Evolutionary conservation across 176 grass and related monocot genomes (phyloP).

Genomic region (Lolium perenne): DNA sequence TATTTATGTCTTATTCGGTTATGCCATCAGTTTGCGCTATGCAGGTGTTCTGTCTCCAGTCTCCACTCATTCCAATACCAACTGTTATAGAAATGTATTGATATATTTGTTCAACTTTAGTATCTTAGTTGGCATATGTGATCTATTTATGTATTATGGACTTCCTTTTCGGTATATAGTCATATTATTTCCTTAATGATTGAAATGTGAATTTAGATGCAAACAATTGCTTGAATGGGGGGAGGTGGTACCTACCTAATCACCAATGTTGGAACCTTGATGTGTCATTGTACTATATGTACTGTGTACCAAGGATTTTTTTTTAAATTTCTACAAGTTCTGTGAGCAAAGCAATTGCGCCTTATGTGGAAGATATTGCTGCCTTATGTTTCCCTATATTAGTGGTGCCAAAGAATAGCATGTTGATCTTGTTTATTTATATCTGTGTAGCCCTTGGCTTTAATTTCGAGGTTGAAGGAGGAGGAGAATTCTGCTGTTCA

Average conservation of each 20-base stretch:
- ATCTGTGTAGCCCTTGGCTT: conserved; percentile 50
- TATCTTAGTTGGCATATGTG: neutral
- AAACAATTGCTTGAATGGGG: neutral
- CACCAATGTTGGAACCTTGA: neutral
- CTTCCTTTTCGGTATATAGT: neutral
- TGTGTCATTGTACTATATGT: neutral
- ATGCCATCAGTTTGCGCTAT: conserved; percentile 21
- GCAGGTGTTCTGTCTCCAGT: neutral
- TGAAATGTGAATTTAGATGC: conserved; percentile 2
- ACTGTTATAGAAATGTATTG: neutral
- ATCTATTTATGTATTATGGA: conserved; percentile 18
- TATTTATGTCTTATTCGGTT: neutral
- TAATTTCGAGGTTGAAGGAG: conserved; percentile 72
- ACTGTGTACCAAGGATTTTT: neutral
- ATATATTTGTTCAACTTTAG: conserved; percentile 12
- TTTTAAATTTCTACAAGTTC: conserved; percentile 5
- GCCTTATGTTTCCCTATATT: neutral
- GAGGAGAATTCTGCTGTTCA: conserved; percentile 70
- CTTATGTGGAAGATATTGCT: neutral
- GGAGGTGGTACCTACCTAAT: neutral
- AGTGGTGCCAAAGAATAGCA: conserved; percentile 32
- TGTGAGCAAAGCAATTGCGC: neutral
- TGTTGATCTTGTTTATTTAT: conserved; percentile 31
- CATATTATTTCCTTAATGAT: neutral
- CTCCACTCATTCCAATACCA: neutral